Evolutionary conservation across 2,329 filamentous ascomycete genomes (phyloP), one percentile per base, ranked within the genome.

Genomic region (Byssothecium circinans): DNA sequence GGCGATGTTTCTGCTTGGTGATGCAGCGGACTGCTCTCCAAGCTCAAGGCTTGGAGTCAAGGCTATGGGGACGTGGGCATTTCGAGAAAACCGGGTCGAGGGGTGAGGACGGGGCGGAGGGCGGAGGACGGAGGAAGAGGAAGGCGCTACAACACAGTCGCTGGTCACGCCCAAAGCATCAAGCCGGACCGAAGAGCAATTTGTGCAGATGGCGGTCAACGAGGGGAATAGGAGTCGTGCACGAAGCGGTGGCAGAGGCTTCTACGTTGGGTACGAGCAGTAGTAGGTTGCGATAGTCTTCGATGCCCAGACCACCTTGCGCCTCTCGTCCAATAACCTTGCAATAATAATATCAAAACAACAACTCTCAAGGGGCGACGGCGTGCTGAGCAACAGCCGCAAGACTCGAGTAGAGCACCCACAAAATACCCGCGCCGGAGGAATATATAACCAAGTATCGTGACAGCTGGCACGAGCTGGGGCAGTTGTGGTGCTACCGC

Each of bases 1-100:
- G n/a, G 30, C 11, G 36, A n/a, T 22, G 29, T 33, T 15, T 27
- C 38, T 32, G 52, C 49, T 45, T 47, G 50, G 43, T 35, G 29
- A 33, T 48, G 49, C 34, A 40, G 39, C 29, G 41, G 44, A 20
- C 41, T 25, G 42, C 41, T 52, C 58, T 60, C 59, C 62, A 61
- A 64, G 62, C 62, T 65, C 57, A 54, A 60, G 54, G 62, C 60
- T 61, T 62, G 60, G 62, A 65, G 60, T 56, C 30, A 47, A 45
- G 50, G 41, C 59, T 65, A 65, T 51, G 59, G 44, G 56, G 43
- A 47, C 47, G 57, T 49, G 56, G 41, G 60, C 58, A 62, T 62
- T 10, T 56, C 59, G 57, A 54, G 34, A 38, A 32, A 51, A 33
- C 41, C 39, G 43, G 46, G 33, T 53, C 41, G 47, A 43, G 35